Percentiles rank a stretch among this genome's conserved stretches.
Conservation (phyloP, 768 basidiomycete genomes). For the Tricholoma bakamatsutake region DNA sequence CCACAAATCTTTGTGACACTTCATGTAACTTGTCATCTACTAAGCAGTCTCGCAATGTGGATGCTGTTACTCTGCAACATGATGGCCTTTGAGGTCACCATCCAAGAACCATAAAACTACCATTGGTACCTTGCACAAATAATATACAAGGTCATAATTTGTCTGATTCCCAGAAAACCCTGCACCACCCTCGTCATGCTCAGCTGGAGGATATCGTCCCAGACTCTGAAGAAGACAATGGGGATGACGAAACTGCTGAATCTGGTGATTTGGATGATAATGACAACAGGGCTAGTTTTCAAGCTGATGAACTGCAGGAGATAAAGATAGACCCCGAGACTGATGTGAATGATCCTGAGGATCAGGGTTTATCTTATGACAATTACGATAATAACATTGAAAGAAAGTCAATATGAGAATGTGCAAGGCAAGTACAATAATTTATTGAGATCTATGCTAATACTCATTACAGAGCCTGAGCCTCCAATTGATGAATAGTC, state of each 20-base stretch:
- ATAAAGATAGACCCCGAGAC: background rate
- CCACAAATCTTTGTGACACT: background rate
- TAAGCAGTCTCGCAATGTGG: background rate
- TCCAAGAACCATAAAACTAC: background rate
- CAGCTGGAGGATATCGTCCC: background rate
- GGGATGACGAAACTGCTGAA: background rate
- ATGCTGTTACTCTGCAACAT: background rate
- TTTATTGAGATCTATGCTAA: background rate
- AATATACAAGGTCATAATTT: background rate
- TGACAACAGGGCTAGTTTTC: background rate
- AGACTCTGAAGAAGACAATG: background rate
- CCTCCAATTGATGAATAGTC: slow-evolving; percentile 1
- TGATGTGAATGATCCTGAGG: background rate
- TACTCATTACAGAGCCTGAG: background rate
- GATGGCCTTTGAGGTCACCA: background rate
- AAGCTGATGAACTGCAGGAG: background rate
- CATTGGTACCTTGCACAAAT: background rate
- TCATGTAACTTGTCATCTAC: background rate
- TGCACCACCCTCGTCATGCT: background rate
- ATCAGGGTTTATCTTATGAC: background rate
- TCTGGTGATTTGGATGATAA: background rate
- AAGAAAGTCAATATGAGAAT: background rate
- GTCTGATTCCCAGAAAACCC: too few species aligned
- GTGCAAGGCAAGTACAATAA: background rate
- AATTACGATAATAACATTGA: background rate